Percentiles rank a stretch among this genome's conserved stretches.
Evolutionary conservation across 345 rosid genomes (phyloP).

Genomic region (Mangifera indica): DNA sequence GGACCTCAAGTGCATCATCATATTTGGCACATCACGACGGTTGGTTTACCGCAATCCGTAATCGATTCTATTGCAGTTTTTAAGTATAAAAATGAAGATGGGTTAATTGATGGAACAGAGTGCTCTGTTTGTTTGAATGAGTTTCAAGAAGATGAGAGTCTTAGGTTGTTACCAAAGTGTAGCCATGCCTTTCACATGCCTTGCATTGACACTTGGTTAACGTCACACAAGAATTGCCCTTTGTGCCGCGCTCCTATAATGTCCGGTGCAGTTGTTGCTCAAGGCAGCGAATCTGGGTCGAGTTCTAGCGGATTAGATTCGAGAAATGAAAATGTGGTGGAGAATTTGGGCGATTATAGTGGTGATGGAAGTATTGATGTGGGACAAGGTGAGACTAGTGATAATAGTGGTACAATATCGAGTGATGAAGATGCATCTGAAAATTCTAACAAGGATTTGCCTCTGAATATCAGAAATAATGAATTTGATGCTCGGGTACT

Average conservation of each 20-base stretch:
- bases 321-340: conserved; percentile 17
- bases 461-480: conserved; percentile 12
- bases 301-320: conserved; percentile 23
- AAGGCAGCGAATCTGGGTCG: conserved; percentile 13
- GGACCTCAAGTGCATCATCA: conserved; percentile 41
- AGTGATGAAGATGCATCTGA: conserved; percentile 14
- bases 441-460: conserved; percentile 15
- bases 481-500: conserved; percentile 21
- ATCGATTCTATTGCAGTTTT: conserved; percentile 62
- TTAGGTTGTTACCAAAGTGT: conserved; percentile 76
- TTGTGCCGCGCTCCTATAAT: conserved; percentile 71
- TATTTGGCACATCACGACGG: conserved; percentile 60
- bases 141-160: conserved; percentile 58
- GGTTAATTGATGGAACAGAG: conserved; percentile 62
- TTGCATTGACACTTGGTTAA: conserved; percentile 84
- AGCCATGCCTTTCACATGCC: conserved; percentile 75
- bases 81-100: conserved; percentile 47
- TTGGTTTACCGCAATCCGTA: conserved; percentile 57
- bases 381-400: conserved; percentile 22
- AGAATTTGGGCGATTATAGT: conserved; percentile 18
- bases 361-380: background rate
- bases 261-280: conserved; percentile 11
- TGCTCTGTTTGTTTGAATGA: conserved; percentile 87
- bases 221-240: conserved; percentile 79
- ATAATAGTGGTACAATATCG: background rate